phyloP scores from a whole-genome alignment of 306 rosid genomes.

The Styphnolobium japonicum region DNA sequence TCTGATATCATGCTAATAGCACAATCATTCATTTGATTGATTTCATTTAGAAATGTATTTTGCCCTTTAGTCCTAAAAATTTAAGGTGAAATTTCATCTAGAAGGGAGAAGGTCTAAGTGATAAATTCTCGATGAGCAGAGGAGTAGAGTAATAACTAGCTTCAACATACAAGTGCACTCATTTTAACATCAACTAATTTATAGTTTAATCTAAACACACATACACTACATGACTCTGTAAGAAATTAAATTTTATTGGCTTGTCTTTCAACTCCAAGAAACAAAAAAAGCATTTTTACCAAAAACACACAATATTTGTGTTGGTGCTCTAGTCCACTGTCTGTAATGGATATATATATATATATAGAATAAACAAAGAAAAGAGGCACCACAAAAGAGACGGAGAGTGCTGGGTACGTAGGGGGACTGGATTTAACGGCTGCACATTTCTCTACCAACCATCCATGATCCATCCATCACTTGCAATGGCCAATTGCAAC shows the following conservation, averaged over 20 bases:
- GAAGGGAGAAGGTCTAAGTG: neutral
- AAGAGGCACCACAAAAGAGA: constrained; percentile 2
- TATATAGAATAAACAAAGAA: neutral
- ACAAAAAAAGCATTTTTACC: neutral
- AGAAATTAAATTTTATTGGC: neutral
- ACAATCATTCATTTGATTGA: neutral
- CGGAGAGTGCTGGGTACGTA: constrained; percentile 48
- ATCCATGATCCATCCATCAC: constrained; percentile 20
- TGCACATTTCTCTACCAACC: constrained; percentile 28
- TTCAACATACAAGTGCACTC: neutral
- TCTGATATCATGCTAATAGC: neutral
- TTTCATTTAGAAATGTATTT: neutral
- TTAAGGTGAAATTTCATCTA: neutral
- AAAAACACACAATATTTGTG: neutral
- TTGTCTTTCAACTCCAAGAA: neutral
- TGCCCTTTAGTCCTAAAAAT: neutral
- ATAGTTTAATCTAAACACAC: no score
- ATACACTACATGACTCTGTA: neutral
- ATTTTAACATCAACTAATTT: no score
- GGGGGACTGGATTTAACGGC: constrained; percentile 63
- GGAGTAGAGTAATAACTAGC: neutral
- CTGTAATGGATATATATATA: neutral
- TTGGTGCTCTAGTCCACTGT: constrained; percentile 1
- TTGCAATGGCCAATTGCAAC: constrained; percentile 23
- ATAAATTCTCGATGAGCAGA: neutral